These are phyloP conservation scores for Colletotrichum orbiculare DNA, from an alignment of 2,329 filamentous ascomycete species.

Conservation along the genomic window DNA sequence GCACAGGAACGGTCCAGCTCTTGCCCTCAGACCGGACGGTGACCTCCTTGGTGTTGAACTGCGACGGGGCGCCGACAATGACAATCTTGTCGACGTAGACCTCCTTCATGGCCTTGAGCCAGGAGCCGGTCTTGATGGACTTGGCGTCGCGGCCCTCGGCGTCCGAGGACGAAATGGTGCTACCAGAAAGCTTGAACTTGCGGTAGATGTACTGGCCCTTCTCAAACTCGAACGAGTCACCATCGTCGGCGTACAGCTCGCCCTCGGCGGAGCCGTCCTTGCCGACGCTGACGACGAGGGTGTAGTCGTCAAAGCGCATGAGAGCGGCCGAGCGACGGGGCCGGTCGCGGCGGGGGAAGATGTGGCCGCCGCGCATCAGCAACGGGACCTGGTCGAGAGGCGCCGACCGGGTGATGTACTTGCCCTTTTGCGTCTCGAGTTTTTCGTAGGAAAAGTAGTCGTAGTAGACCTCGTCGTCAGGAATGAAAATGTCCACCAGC, in stretches of 20 bases:
- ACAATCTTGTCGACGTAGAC: conserved; percentile 88
- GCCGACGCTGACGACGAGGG: conserved; percentile 82
- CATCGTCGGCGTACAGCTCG: conserved; percentile 91
- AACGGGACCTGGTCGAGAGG: conserved; percentile 89
- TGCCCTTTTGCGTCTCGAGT: conserved; percentile 76
- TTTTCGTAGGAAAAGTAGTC: conserved; percentile 92
- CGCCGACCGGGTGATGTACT: conserved; percentile 75
- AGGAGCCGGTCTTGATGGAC: conserved; percentile 72
- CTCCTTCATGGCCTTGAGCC: conserved; percentile 80
- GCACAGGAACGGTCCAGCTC: conserved; percentile 67
- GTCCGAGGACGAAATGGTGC: conserved; percentile 76
- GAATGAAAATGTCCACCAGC: conserved; percentile 84
- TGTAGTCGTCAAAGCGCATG: conserved; percentile 97
- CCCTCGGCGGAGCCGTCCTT: conserved; percentile 73
- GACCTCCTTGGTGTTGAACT: conserved; percentile 75
- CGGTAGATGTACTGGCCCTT: conserved; percentile 90
- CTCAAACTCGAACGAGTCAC: conserved; percentile 90
- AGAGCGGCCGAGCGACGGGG: conserved; percentile 86
- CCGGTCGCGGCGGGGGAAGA: conserved; percentile 89
- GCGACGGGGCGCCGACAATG: conserved; percentile 79
- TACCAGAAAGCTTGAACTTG: conserved; percentile 73
- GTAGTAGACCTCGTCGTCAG: conserved; percentile 90
- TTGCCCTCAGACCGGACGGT: conserved; percentile 64
- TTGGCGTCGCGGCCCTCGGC: conserved; percentile 65
- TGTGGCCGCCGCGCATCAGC: conserved; percentile 91